phyloP scores from a whole-genome alignment of 768 basidiomycete genomes.

The Termitomyces sp. region DNA sequence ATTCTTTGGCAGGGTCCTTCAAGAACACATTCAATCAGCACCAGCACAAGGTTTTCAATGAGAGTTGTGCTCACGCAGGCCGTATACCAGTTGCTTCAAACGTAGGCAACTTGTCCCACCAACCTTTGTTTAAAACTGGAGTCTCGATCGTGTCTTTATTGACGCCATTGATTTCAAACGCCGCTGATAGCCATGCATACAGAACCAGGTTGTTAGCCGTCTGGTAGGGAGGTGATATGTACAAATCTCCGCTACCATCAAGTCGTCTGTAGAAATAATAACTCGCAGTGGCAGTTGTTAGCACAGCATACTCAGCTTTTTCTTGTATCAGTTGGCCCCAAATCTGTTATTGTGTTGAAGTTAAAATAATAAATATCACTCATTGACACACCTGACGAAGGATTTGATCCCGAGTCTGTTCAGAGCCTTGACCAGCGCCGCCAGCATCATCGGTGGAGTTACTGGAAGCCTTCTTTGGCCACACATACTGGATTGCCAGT shows the following conservation, averaged over 20 bases:
- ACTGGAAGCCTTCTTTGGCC: not conserved
- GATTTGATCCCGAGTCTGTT: not conserved
- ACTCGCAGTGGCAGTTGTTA: not conserved
- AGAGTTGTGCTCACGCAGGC: too few relatives aligned
- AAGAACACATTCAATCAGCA: not conserved
- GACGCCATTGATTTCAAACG: not conserved
- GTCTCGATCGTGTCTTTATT: not conserved
- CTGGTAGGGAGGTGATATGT: not conserved
- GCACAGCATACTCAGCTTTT: not conserved
- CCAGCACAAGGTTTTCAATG: not conserved
- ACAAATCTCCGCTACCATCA: not conserved
- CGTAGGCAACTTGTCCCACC: not conserved
- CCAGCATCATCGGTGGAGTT: not conserved
- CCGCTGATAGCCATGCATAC: not conserved
- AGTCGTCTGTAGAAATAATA: not conserved
- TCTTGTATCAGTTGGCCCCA: not conserved
- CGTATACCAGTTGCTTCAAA: not conserved
- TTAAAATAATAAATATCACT: not conserved
- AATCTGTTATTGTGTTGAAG: not conserved
- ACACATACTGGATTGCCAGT: not conserved
- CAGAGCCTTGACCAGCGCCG: not conserved
- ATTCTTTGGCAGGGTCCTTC: not conserved
- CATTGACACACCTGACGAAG: not conserved
- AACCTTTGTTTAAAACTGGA: not conserved
- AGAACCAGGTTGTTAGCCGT: not conserved